Evolutionary conservation across 345 rosid genomes (phyloP), one percentile per base, ranked within the genome.

Genomic region (Salix udensis): DNA sequence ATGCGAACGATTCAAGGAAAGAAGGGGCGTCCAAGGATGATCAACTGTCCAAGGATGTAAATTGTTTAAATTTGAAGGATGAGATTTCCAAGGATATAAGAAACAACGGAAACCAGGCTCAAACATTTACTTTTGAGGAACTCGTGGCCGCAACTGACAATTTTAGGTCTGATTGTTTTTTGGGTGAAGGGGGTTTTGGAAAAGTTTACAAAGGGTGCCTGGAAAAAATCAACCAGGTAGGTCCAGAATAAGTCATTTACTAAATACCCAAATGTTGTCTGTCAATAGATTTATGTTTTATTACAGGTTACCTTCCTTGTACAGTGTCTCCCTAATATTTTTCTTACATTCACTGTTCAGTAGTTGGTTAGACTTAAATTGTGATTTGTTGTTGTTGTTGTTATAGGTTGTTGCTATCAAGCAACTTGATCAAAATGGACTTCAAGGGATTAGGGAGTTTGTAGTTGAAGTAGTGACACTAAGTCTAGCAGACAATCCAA

Each of bases 121-220:
- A 84, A 48, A 76, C 87, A 37, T 90, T 90, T 77, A 83, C 90
- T 28, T 88, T 89, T 67, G 76, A 79, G 58, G 94, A 94, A 83
- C 96, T 94, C 18, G 79, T 81, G 0, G 75, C 74, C 21, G 96
- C 94, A 21, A 92, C 97, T 0, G 87, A 83, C 2, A 88, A 91
- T 86, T 94, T 94, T 60, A 83, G 85, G 75, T 68, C 83, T 2
- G 88, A 85, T 82, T 90, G 90, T 86, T 89, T 89, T 70, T 73
- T 94, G 46, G 97, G 98, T 36, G 94, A 88, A 89, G 98, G 98
- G 24, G 98, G 98, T 40, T 94, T 94, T 62, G 98, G 97, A 15
- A 90, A 88, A 85, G 97, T 94, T 39, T 94, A 78, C 85, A 91
- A 86, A 74, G 98, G 96, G 15, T 65, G 66, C 70, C 67, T 93